phyloP scores from a whole-genome alignment of 345 rosid species.

The Sonneratia caseolaris region DNA sequence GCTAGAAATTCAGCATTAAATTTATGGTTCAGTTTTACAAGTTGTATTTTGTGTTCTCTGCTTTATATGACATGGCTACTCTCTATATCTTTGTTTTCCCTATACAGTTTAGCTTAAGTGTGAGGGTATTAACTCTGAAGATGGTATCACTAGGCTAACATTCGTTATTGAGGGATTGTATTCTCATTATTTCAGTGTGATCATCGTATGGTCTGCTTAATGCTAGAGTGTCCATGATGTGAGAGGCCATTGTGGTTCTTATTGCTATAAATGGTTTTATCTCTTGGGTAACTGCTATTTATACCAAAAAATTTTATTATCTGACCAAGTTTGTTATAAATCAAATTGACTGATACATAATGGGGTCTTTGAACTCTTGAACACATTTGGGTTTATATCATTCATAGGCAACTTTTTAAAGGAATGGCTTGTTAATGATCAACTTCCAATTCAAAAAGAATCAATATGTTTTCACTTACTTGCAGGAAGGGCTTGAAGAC shows the following conservation, averaged over 20 bases:
- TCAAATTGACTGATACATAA: not conserved
- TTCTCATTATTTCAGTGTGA: not conserved
- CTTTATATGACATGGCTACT: not conserved
- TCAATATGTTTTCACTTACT: slow-evolving; percentile 1
- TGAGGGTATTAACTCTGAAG: not conserved
- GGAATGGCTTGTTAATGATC: not conserved
- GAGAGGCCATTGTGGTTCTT: not conserved
- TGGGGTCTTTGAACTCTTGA: not conserved
- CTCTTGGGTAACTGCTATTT: not conserved
- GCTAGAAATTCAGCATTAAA: not conserved
- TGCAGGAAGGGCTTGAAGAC: slow-evolving; percentile 69
- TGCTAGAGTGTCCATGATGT: not conserved
- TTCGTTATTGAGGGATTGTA: not conserved
- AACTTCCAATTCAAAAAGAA: not conserved
- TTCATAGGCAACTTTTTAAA: not conserved
- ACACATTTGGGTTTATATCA: not conserved
- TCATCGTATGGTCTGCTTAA: not conserved
- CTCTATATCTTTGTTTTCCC: not conserved
- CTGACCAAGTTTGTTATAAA: not conserved
- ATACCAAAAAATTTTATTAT: not conserved
- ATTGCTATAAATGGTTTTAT: not conserved
- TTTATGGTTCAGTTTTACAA: not conserved
- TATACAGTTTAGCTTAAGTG: not conserved
- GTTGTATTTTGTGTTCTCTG: not conserved
- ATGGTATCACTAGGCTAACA: not conserved